These are phyloP conservation scores for Leccinellum luteum DNA, from an alignment of 768 basidiomycete species.

Conservation along the genomic window DNA sequence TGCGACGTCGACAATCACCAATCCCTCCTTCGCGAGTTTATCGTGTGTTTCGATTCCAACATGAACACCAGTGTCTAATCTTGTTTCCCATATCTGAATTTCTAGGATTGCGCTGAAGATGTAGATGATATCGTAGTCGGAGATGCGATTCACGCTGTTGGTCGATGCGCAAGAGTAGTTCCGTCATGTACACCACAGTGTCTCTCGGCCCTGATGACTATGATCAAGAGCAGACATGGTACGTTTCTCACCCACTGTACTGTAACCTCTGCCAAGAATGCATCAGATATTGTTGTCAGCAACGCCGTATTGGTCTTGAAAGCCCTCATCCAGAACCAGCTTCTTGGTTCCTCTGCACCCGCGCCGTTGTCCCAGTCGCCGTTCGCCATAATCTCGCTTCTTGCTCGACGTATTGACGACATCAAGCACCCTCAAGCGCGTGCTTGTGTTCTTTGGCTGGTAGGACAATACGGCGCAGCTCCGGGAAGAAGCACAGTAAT, in stretches of 20 bases:
- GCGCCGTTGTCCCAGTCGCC: constrained; percentile 39
- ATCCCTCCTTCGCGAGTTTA: constrained; percentile 76
- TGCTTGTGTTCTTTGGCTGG: constrained; percentile 90
- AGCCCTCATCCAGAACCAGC: constrained; percentile 71
- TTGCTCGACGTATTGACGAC: constrained; percentile 75
- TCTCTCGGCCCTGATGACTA: constrained; percentile 68
- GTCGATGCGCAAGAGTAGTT: constrained; percentile 64
- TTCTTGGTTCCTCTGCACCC: constrained; percentile 35
- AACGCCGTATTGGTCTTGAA: constrained; percentile 85
- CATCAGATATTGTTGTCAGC: constrained; percentile 71
- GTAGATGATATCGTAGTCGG: constrained; percentile 67
- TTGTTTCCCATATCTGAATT: not conserved
- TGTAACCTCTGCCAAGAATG: constrained; percentile 3
- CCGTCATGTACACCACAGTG: constrained; percentile 72
- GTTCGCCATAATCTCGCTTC: constrained; percentile 68
- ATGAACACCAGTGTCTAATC: not conserved
- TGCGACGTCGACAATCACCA: constrained; percentile 65
- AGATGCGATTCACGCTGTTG: constrained; percentile 76
- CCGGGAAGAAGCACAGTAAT: constrained; percentile 35
- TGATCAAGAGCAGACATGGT: constrained; percentile 81
- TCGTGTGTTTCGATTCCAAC: constrained; percentile 48
- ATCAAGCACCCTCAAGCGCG: constrained; percentile 78
- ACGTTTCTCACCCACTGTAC: constrained; percentile 21
- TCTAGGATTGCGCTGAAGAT: constrained; percentile 81
- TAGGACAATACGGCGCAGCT: constrained; percentile 76